phyloP scores from a whole-genome alignment of 176 grass and related monocot genomes.

The Hyparrhenia diplandra region DNA sequence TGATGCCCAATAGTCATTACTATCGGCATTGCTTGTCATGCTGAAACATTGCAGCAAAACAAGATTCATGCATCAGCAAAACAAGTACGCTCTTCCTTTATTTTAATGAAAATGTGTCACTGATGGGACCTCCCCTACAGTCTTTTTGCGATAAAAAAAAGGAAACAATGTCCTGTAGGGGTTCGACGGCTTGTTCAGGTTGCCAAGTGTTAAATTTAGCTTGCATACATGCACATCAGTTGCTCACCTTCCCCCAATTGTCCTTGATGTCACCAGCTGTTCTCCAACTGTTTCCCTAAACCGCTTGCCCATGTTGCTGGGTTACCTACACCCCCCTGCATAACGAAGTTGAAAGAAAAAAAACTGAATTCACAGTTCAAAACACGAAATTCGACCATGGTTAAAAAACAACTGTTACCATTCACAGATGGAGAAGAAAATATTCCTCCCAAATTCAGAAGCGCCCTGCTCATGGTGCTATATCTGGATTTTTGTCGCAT shows the following conservation, averaged over 20 bases:
- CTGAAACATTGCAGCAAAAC: slow-evolving; percentile 16
- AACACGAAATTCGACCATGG: not conserved
- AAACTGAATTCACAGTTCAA: not conserved
- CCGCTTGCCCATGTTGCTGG: slow-evolving; percentile 55
- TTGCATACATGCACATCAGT: not conserved
- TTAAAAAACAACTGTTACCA: slow-evolving; percentile 24
- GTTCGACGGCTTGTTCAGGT: not conserved
- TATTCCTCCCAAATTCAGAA: slow-evolving; percentile 39
- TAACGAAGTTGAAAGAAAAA: not conserved
- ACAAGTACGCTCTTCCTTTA: no score
- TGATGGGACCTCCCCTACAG: no score
- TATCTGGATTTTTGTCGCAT: slow-evolving; percentile 12
- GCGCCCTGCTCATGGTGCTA: slow-evolving; percentile 21
- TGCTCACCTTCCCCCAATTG: slow-evolving; percentile 42
- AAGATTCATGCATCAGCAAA: not conserved
- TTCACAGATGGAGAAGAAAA: slow-evolving; percentile 57
- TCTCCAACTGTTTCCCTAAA: slow-evolving; percentile 68
- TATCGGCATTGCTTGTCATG: slow-evolving; percentile 41
- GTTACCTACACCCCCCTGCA: slow-evolving; percentile 43
- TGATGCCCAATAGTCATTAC: slow-evolving; percentile 45
- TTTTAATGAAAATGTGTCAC: no score
- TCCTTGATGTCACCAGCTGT: slow-evolving; percentile 61
- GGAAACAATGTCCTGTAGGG: not conserved
- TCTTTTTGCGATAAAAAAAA: no score
- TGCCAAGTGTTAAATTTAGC: not conserved